These are phyloP conservation scores for Aspergillus homomorphus DNA, from an alignment of 495 filamentous ascomycete species.

Conservation along the genomic window DNA sequence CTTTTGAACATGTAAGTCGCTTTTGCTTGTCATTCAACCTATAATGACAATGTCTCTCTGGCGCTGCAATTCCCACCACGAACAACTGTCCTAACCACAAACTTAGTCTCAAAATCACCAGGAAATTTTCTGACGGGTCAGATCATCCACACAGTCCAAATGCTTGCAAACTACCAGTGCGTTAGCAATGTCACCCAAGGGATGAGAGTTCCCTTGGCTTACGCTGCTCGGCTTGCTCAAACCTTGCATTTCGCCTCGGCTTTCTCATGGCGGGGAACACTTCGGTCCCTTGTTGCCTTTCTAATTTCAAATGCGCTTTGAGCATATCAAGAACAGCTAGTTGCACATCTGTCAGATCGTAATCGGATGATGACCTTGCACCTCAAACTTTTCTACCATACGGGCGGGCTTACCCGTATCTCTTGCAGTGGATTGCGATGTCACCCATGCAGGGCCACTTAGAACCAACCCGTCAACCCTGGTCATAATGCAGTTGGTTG, in stretches of 20 bases:
- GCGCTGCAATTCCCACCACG: neutral
- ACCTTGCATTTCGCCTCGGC: constrained; percentile 28
- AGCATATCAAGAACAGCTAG: constrained; percentile 20
- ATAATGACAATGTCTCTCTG: too few species aligned
- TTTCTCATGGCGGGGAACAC: constrained; percentile 33
- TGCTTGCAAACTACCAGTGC: constrained; percentile 32
- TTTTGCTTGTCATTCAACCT: too few species aligned
- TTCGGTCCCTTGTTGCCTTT: constrained; percentile 22
- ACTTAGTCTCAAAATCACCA: constrained; percentile 7
- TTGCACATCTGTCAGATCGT: constrained; percentile 3
- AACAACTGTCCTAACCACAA: neutral
- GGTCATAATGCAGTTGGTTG: neutral
- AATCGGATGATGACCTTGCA: neutral
- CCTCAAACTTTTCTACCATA: neutral
- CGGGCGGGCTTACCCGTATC: constrained; percentile 4
- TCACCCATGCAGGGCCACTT: neutral
- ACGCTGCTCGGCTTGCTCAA: constrained; percentile 38
- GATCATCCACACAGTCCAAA: constrained; percentile 25
- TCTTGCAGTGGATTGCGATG: neutral
- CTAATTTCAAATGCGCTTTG: constrained; percentile 31
- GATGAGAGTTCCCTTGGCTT: constrained; percentile 4
- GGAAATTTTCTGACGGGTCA: constrained; percentile 6
- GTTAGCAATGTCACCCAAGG: neutral
- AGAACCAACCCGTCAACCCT: neutral
- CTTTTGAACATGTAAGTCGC: too few species aligned